phyloP scores from a whole-genome alignment of 805 yeast genomes.

The Monosporozyma servazzii region DNA sequence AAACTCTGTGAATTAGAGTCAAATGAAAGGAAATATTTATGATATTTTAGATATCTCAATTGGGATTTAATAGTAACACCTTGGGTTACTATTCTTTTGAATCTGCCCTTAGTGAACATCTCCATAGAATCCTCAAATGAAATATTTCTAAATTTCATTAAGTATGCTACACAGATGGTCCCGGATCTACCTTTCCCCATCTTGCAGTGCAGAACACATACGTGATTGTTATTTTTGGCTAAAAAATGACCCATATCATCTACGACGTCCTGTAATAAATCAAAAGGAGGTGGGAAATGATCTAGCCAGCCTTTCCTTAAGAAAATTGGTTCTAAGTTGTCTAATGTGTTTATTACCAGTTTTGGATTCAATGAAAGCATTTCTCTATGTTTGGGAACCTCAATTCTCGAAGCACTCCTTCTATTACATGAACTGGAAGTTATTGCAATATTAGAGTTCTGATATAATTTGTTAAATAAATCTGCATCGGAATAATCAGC shows the following conservation, averaged over 20 bases:
- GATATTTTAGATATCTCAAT: constrained; percentile 54
- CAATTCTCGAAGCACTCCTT: not conserved
- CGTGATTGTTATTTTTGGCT: constrained; percentile 28
- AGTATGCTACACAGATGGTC: constrained; percentile 56
- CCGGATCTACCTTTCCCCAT: constrained; percentile 94
- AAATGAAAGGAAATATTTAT: constrained; percentile 25
- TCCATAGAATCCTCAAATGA: constrained; percentile 40
- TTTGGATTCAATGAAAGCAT: not conserved
- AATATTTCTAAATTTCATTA: constrained; percentile 42
- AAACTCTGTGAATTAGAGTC: constrained; percentile 8
- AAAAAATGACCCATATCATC: constrained; percentile 40
- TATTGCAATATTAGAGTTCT: not conserved
- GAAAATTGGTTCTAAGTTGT: not conserved
- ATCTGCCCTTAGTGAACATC: constrained; percentile 47
- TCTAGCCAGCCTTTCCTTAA: constrained; percentile 52
- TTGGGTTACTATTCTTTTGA: constrained; percentile 43
- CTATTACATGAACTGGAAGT: not conserved
- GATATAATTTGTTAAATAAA: constrained; percentile 3
- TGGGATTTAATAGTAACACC: constrained; percentile 75
- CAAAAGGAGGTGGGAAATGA: constrained; percentile 66
- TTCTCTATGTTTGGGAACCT: not conserved
- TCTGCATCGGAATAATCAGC: constrained; percentile 29
- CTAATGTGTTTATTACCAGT: not conserved
- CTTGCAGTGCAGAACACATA: constrained; percentile 68
- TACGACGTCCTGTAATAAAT: constrained; percentile 37